Evolutionary conservation across 441 rosid species (phyloP), one percentile per base, ranked within the genome.

Genomic region (Bruguiera hainesii): DNA sequence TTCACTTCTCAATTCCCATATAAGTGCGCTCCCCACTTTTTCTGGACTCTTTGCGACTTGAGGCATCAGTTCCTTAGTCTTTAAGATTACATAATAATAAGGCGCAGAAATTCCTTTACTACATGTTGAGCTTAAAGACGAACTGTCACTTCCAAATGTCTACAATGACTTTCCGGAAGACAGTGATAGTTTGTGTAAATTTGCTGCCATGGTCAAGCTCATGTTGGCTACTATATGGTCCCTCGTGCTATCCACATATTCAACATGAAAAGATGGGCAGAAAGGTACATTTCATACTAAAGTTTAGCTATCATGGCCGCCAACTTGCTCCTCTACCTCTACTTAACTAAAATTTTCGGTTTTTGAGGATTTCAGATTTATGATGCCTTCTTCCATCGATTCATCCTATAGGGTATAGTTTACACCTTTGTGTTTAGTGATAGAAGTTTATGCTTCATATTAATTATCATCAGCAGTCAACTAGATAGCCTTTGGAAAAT

Each of bases 181-280:
- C 48, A 49, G 33, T 60, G 48, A 65, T 23, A 19, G 64, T 56
- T 56, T 70, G 58, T 46, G 55, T 51, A 46, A 61, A 56, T 55
- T 64, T 64, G 48, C 48, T 13, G 48, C 48, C 16, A 62, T 52
- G 53, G 61, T 64, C 65, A 49, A 76, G 59, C 71, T 61, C 19
- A 48, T 29, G 72, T 60, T 65, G 71, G 62, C 57, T 33, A 25
- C 30, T 25, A 37, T 16, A 28, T 11, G 71, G 73, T 46, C 71
- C 71, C 71, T 21, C 26, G 6, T 65, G 80, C 60, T 65, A 39
- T 71, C 76, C 74, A 72, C 13, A 65, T 19, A 56, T 56, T 4
- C 29, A 21, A 31, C 80, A 69, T 42, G 65, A 68, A 48, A 61
- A 61, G 73, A 76, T 73, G 56, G 61, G 7, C 58, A 42, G 58